phyloP scores from a whole-genome alignment of 2,329 filamentous ascomycete species.

The Leptosphaerulina australis region DNA sequence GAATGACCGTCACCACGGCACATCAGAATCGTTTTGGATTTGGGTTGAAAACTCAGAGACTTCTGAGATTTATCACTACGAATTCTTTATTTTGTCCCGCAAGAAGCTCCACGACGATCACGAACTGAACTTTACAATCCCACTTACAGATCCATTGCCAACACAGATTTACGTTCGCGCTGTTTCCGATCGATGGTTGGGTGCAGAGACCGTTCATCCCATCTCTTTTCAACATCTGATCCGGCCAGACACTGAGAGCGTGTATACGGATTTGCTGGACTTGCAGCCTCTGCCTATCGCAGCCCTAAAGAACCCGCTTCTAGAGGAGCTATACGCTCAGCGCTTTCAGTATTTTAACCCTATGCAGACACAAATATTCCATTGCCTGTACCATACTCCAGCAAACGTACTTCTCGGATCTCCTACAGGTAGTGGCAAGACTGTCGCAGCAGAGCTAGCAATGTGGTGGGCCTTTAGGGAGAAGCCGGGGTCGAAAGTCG shows the following conservation, averaged over 20 bases:
- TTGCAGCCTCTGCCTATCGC: conserved; percentile 86
- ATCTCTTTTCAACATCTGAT: conserved; percentile 98
- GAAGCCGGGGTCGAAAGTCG: conserved; percentile 92
- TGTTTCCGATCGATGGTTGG: conserved; percentile 94
- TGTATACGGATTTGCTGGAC: conserved; percentile 93
- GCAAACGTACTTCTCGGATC: conserved; percentile 94
- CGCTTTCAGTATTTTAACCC: conserved; percentile 98
- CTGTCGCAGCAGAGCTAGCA: conserved; percentile 90
- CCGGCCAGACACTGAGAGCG: conserved; percentile 93
- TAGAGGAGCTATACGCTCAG: conserved; percentile 87
- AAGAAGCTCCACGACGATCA: conserved; percentile 95
- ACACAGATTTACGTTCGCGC: conserved; percentile 95
- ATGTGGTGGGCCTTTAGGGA: conserved; percentile 99
- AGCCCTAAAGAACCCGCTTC: conserved; percentile 81
- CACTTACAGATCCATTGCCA: conserved; percentile 87
- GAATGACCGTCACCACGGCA: conserved; percentile 93
- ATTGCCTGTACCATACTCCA: conserved; percentile 89
- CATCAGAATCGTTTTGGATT: conserved; percentile 95
- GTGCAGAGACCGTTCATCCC: conserved; percentile 91
- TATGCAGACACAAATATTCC: conserved; percentile 99
- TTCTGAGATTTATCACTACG: conserved; percentile 95
- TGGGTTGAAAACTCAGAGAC: conserved; percentile 99
- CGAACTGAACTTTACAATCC: conserved; percentile 97
- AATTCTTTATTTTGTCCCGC: conserved; percentile 91
- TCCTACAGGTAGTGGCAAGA: conserved; percentile 96